Evolutionary conservation across 371 early-diverging fungal genomes (phyloP), one percentile per base, ranked within the genome.

Genomic region (Haplosporangium sp.): DNA sequence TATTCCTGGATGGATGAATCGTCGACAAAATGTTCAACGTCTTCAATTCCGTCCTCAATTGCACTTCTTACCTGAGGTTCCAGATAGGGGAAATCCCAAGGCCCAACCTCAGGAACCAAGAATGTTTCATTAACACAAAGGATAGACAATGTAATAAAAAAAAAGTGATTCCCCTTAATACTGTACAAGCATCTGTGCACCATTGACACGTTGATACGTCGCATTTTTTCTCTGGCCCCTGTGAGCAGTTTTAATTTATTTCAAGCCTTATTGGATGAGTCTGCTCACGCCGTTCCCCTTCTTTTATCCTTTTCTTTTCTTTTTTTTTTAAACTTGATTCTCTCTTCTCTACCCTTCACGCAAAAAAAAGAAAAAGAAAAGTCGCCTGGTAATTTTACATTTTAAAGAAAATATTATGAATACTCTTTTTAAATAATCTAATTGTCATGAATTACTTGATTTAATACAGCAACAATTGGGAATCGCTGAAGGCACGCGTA

Each of bases 1-100:
- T 58, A 69, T 81, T 27, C 82, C 82, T 4, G 75, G 50, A 27
- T 69, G 82, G 82, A 60, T 75, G 62, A 74, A 64, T 1, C 75
- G 76, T 5, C 65, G 59, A 67, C 69, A 72, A 17, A 81, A 81
- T 56, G 57, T 39, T 0, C 65, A 71, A 57, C 75, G 82, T 9
- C 59, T 81, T 44, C 82, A 69, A 38, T 72, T 61, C 63, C 82
- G 82, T 8, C 75, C 75, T 9, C 82, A 81, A 61, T 47, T 81
- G 55, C 72, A 81, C 60, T 81, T 75, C 40, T 57, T 81, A 42
- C 66, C 69, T 1, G 75, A 75, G 56, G 75, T 81, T 13, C 82
- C 76, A 10, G 75, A 81, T 55, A 72, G 75, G 19, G 82, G 82
- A 6, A 61, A 69, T 1, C 55, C 60, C 65, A 67, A 81, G 47